Evolutionary conservation across 495 filamentous ascomycete species (phyloP), one percentile per base, ranked within the genome.

Genomic region (Thozetella sp.): DNA sequence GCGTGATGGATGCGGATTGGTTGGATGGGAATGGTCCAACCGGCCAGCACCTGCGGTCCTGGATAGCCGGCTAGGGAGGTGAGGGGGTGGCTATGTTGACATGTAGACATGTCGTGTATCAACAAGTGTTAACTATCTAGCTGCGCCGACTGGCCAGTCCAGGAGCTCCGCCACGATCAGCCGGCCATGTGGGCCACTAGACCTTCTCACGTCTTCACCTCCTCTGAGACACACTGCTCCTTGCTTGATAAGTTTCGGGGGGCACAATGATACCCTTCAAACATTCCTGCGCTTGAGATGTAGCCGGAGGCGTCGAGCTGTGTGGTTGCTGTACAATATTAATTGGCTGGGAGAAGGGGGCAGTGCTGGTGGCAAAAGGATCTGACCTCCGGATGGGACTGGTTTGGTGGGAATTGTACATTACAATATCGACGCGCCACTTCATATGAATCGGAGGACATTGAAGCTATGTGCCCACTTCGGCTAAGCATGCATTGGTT

Each of bases 101-200:
- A 48, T 48, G 43, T 20, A 3, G 43, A 13, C 10, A 4, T 10
- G 43, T 20, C 20, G 43, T 48, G 43, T 48, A 48, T 48, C 43
- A 48, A 48, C 20, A 48, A 4, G 43, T 48, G 43, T 48, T 48
- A 15, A 48, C 43, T 20, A 48, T 48, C 43, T 48, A 48, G 43
- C 4, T 15, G n/a, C 10, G 6, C 43, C n/a, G 20, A 48, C 4
- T n/a, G 43, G 43, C 43, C n/a, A 19, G 43, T n/a, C 20, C 6
- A 48, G 43, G n/a, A 9, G n/a, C 43, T 48, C 43, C 43, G 43
- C 43, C 43, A 48, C 43, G 43, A 48, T 48, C n/a, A n/a, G 43
- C n/a, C 11, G 12, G n/a, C 43, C 9, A 15, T 6, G 30, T 37
- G 43, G 10, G n/a, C 11, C n/a, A n/a, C n/a, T 11, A 20, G 43